A percentile compares a stretch with the other conserved stretches of the same genome.
Conservation (phyloP, 2,329 filamentous ascomycete species). For the Dissoconium aciculare region DNA sequence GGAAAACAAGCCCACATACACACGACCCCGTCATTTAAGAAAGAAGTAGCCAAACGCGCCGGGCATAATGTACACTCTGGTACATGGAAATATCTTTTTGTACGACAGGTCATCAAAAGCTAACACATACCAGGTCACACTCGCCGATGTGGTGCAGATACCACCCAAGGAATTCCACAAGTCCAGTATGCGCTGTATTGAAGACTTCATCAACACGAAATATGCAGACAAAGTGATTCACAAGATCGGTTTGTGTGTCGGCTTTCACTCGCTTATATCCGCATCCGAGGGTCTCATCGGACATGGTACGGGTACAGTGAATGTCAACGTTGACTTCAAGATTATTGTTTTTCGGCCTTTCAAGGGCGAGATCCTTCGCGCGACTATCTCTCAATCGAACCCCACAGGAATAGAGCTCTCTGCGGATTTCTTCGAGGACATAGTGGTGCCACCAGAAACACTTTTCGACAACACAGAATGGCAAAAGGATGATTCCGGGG, state of each 20-base stretch:
- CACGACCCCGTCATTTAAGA: too few species aligned
- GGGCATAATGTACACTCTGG: conserved; percentile 10
- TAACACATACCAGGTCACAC: conserved; percentile 52
- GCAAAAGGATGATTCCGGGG: conserved; percentile 17
- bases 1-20: too few species aligned
- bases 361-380: conserved; percentile 81
- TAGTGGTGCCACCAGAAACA: conserved; percentile 59
- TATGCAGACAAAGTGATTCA: conserved; percentile 94
- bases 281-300: conserved; percentile 88
- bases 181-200: conserved; percentile 66
- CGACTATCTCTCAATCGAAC: conserved; percentile 71
- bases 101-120: not conserved
- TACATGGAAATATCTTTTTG: not conserved
- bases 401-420: conserved; percentile 44
- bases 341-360: conserved; percentile 90
- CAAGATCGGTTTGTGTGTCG: conserved; percentile 84
- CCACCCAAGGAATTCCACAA: conserved; percentile 77
- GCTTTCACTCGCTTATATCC: conserved; percentile 78
- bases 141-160: conserved; percentile 90
- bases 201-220: conserved; percentile 94
- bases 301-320: conserved; percentile 79
- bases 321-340: conserved; percentile 92
- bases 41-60: too few species aligned
- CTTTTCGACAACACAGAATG: conserved; percentile 51
- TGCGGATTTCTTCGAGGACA: conserved; percentile 88